phyloP scores from a whole-genome alignment of 306 rosid genomes.

The Cicer arietinum region DNA sequence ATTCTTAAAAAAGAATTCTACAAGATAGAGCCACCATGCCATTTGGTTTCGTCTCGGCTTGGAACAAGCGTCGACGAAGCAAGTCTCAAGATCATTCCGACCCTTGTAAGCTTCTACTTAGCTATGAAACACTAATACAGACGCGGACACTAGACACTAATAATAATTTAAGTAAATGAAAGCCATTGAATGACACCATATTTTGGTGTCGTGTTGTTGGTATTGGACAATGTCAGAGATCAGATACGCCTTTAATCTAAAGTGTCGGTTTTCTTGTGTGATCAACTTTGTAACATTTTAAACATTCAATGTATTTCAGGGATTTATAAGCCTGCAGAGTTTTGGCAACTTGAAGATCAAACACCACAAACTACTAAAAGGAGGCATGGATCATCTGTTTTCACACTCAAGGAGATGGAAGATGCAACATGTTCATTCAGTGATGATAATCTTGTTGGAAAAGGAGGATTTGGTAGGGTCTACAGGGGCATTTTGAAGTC shows the following conservation, averaged over 20 bases:
- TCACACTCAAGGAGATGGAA: slow-evolving; percentile 86
- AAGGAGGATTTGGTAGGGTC: slow-evolving; percentile 93
- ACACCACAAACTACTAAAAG: slow-evolving; percentile 57
- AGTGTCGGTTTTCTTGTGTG: neutral
- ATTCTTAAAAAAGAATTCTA: slow-evolving; percentile 15
- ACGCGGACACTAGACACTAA: too few relatives aligned
- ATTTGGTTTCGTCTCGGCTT: slow-evolving; percentile 85
- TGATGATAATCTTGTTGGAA: slow-evolving; percentile 81
- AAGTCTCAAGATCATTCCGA: slow-evolving; percentile 77
- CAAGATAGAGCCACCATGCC: slow-evolving; percentile 59
- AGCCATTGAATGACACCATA: too few relatives aligned
- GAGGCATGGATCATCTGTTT: slow-evolving; percentile 73
- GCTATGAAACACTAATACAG: too few relatives aligned
- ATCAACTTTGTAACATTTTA: slow-evolving; percentile 20
- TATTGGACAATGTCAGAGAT: too few relatives aligned
- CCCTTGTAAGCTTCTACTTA: slow-evolving; percentile 57
- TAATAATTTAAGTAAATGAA: too few relatives aligned
- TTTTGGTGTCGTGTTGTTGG: too few relatives aligned
- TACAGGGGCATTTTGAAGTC: slow-evolving; percentile 73
- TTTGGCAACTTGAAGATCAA: slow-evolving; percentile 84
- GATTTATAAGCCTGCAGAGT: slow-evolving; percentile 71
- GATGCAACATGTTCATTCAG: slow-evolving; percentile 82
- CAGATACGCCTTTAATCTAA: too few relatives aligned
- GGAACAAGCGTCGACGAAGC: slow-evolving; percentile 87
- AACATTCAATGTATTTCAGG: slow-evolving; percentile 50